Conservation (phyloP, 768 basidiomycete species). For the Trametes punicea region DNA sequence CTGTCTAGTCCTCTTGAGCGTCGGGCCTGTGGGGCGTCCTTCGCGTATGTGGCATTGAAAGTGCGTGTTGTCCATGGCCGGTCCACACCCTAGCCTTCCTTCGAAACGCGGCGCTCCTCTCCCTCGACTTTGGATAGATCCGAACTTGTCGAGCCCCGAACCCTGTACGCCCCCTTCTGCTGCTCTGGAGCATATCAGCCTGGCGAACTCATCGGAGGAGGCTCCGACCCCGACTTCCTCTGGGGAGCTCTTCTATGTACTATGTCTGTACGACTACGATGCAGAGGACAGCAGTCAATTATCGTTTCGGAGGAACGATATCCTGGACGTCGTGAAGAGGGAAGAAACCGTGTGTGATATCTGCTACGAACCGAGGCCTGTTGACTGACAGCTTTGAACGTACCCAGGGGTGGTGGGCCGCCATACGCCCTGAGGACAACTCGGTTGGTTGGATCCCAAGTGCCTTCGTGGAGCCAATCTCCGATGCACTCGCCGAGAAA, state of each 20-base stretch:
- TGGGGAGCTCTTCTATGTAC: slow-evolving; percentile 43
- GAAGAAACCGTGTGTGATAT: slow-evolving; percentile 44
- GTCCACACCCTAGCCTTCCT: slow-evolving; percentile 1
- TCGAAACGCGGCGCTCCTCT: slow-evolving; percentile 16
- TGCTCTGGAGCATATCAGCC: slow-evolving; percentile 11
- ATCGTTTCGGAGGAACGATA: slow-evolving; percentile 61
- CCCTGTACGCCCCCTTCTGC: slow-evolving; percentile 15
- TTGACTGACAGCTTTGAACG: background rate
- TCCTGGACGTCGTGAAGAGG: slow-evolving; percentile 63
- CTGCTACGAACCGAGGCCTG: background rate
- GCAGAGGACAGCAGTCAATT: slow-evolving; percentile 61
- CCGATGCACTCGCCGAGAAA: slow-evolving; percentile 48
- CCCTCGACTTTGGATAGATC: slow-evolving; percentile 24
- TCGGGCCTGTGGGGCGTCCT: background rate
- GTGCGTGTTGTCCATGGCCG: slow-evolving; percentile 7
- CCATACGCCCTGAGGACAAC: slow-evolving; percentile 50
- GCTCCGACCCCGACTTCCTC: slow-evolving; percentile 14
- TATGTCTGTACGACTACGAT: slow-evolving; percentile 67
- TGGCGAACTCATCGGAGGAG: slow-evolving; percentile 14
- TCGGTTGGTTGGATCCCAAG: slow-evolving; percentile 75
- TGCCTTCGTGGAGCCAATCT: slow-evolving; percentile 59
- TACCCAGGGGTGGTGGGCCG: slow-evolving; percentile 73
- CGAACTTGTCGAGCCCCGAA: slow-evolving; percentile 13
- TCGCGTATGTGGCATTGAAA: slow-evolving; percentile 3
- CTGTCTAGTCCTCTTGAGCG: background rate